Base-by-base conservation (phyloP, 208 protist species). In the Angomonas ambiguus region DNA sequence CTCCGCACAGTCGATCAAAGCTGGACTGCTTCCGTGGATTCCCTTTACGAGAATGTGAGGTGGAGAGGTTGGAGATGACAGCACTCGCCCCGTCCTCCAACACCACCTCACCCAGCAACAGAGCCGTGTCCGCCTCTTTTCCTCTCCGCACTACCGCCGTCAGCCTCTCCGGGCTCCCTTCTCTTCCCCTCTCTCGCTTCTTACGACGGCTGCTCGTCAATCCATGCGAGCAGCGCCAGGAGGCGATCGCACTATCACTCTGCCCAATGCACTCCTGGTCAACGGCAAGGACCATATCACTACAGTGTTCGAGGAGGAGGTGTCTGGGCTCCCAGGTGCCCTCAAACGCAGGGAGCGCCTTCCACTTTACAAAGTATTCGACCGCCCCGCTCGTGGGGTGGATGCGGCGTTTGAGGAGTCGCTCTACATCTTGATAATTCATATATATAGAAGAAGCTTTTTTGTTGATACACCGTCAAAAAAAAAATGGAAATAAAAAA, bases 51-150 rank as follows among this genome's bases (percentile, higher is more conserved):
- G n/a, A n/a, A n/a, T n/a, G n/a, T n/a, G n/a, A n/a, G n/a, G 42
- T 58, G 62, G 42, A 32, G 24, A 45, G 32, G 55, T 64, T 45
- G 63, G 62, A 77, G 13, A 89, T 67, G 1, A 41, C 57, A 5
- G 33, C 68, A 3, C 78, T 71, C 0, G 51, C 74, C 2, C 67
- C 65, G 10, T 91, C 82, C 1, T 57, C 72, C 32, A 91, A 65
- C 24, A 87, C 71, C 31, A 88, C 69, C 72, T 88, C 83, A 3
- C 87, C 87, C 1, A 93, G 76, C 59, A 85, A 58, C 16, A 93
- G 53, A 2, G 85, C 56, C 0, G 69, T 63, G 4, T 58, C 73
- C 30, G 60, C 58, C 31, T 70, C 59, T 38, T 28, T n/a, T 8
- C 18, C 20, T 1, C 65, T 49, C 61, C 62, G 34, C 24, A 71